phyloP scores from a whole-genome alignment of 768 basidiomycete genomes.

The Exidia glandulosa region DNA sequence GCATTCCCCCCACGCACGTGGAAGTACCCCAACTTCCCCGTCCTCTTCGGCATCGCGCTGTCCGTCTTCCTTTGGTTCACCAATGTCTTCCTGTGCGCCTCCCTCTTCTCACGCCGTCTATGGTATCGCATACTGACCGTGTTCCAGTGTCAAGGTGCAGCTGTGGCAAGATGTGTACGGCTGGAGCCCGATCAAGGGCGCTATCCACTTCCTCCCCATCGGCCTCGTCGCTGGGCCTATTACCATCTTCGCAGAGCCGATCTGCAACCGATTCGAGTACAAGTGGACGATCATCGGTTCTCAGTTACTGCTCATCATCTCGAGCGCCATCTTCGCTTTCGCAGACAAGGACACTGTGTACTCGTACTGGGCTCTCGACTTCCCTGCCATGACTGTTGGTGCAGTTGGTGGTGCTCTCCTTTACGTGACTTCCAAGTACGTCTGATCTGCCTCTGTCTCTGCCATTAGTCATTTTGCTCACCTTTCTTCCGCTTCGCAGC shows the following conservation, averaged over 20 bases:
- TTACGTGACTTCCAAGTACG: slow-evolving; percentile 40
- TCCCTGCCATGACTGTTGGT: slow-evolving; percentile 41
- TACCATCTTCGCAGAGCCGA: slow-evolving; percentile 27
- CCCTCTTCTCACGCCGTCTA: not conserved
- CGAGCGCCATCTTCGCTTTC: slow-evolving; percentile 31
- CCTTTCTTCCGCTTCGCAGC: too few species aligned
- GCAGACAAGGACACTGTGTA: slow-evolving; percentile 24
- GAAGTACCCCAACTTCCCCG: not conserved
- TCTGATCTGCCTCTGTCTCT: not conserved
- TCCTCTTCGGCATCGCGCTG: not conserved
- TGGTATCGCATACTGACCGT: not conserved
- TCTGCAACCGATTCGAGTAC: slow-evolving; percentile 6
- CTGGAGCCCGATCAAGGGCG: slow-evolving; percentile 7
- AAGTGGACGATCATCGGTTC: slow-evolving; percentile 39
- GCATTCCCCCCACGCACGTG: slow-evolving; percentile 15
- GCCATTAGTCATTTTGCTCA: too few species aligned
- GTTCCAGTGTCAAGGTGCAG: not conserved
- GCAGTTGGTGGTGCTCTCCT: slow-evolving; percentile 34
- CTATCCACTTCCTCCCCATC: slow-evolving; percentile 15
- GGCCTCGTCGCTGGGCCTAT: slow-evolving; percentile 25
- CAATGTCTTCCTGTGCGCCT: not conserved
- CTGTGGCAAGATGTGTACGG: slow-evolving; percentile 4
- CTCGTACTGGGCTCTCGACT: slow-evolving; percentile 34
- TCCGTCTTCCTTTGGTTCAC: not conserved
- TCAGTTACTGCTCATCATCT: slow-evolving; percentile 24